Base-by-base conservation (phyloP, 495 filamentous ascomycete species). In the Talaromyces ruber region DNA sequence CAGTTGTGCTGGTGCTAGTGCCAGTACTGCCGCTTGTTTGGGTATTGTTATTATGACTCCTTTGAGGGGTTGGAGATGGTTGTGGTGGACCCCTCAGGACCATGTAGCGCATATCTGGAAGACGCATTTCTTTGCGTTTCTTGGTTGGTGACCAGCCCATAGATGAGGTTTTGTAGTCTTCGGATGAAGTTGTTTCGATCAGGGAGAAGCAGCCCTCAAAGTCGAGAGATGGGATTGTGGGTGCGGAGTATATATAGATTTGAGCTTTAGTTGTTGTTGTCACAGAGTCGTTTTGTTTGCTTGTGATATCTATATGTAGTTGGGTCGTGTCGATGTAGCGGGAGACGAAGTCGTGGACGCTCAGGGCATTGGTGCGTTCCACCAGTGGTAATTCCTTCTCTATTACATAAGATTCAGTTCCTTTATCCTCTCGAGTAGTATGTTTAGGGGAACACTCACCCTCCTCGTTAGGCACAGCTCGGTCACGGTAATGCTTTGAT, bases 101-200 rank as follows among this genome's bases (percentile, higher is more conserved):
- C 28, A 90, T 70, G 63, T 89, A 91, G 45, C 85, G 84, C 68
- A 91, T 78, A 65, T 88, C 88, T 0, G 81, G 77, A 2, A 92
- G 78, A 45, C 72, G 74, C 91, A 96, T 96, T 76, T 97, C 92
- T 62, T 79, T 77, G 30, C 72, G 67, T 72, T 97, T 97, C 43
- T 82, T 82, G 2, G 62, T 60, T 0, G 88, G 82, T 11, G 85
- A 85, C 92, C 92, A 97, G 53, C 88, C 88, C 1, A 60, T 62
- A 28, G 77, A 73, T 0, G 88, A 91, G 14, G 75, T 66, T 51
- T 82, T 79, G 70, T 97, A 97, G 62, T 85, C 85, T 4, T 71
- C 64, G 2, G 76, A 68, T 58, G 88, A 92, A 0, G 90, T 92
- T n/a, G 74, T 71, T 68, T 86, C 81, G 64, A 97, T 80, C 18